Evolutionary conservation across 805 yeast species (phyloP).

Genomic region (Metschnikowia corniflorae): DNA sequence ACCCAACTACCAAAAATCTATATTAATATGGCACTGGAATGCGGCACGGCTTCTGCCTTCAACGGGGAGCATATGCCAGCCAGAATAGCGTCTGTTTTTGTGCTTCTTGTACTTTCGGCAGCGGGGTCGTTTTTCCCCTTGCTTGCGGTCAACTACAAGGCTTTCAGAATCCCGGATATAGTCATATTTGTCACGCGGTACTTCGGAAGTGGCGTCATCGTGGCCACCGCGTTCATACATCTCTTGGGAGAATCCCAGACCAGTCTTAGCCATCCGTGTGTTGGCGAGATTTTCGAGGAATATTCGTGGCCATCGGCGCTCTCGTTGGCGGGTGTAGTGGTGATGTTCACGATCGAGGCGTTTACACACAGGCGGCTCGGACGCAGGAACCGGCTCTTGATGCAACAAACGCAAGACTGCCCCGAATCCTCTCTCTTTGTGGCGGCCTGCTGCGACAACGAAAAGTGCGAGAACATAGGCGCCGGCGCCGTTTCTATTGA

Average conservation of each 20-base stretch:
- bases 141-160: constrained; percentile 20
- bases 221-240: constrained; percentile 36
- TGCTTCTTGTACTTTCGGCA: constrained; percentile 27
- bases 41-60: constrained; percentile 11
- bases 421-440: neutral
- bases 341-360: constrained; percentile 30
- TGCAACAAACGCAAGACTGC: neutral
- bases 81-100: constrained; percentile 30
- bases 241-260: constrained; percentile 29
- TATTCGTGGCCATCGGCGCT: constrained; percentile 34
- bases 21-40: constrained; percentile 4
- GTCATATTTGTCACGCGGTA: constrained; percentile 27
- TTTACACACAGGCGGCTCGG: constrained; percentile 12
- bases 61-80: constrained; percentile 25
- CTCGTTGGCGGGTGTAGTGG: constrained; percentile 29
- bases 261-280: constrained; percentile 25
- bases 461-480: neutral
- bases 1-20: neutral
- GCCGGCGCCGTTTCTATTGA: neutral
- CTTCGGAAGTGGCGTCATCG: constrained; percentile 35
- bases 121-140: constrained; percentile 32
- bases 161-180: constrained; percentile 24
- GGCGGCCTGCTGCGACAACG: neutral
- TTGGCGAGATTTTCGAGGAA: constrained; percentile 24
- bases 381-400: constrained; percentile 2